Conservation (phyloP, 495 filamentous ascomycete species). For the Podospora fimiseda region DNA sequence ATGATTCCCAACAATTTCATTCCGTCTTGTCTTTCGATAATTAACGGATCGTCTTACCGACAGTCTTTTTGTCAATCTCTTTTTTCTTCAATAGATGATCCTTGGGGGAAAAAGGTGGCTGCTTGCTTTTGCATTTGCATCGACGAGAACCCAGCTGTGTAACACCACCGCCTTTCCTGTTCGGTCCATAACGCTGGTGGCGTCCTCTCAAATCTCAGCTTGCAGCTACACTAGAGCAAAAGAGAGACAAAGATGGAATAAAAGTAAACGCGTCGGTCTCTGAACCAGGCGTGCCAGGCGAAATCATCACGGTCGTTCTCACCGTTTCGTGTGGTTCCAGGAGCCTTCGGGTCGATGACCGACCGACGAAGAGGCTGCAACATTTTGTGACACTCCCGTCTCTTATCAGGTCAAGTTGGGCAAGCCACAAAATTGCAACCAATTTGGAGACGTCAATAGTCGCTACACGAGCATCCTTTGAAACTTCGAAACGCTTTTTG, state of each 20-base stretch:
- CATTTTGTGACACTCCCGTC: not conserved
- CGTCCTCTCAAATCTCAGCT: not conserved
- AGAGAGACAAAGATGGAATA: not conserved
- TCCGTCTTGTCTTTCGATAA: not conserved
- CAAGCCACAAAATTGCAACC: not conserved
- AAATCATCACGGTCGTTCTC: no score
- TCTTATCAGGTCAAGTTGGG: not conserved
- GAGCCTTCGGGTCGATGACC: not conserved
- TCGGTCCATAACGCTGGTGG: not conserved
- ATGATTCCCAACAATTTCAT: not conserved
- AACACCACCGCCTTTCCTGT: not conserved
- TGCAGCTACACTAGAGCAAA: no score
- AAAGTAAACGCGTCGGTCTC: not conserved
- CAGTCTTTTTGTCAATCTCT: not conserved
- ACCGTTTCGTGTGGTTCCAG: conserved; percentile 1
- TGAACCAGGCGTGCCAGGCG: not conserved
- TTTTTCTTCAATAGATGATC: not conserved
- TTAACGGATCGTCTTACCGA: not conserved
- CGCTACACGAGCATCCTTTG: not conserved
- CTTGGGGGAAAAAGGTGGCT: not conserved
- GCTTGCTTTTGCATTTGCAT: not conserved
- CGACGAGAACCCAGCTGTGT: not conserved
- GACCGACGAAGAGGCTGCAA: not conserved
- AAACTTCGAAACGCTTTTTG: conserved; percentile 1
- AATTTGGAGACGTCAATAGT: not conserved